phyloP scores from a whole-genome alignment of 768 basidiomycete genomes.

The Tricholoma saponaceum region DNA sequence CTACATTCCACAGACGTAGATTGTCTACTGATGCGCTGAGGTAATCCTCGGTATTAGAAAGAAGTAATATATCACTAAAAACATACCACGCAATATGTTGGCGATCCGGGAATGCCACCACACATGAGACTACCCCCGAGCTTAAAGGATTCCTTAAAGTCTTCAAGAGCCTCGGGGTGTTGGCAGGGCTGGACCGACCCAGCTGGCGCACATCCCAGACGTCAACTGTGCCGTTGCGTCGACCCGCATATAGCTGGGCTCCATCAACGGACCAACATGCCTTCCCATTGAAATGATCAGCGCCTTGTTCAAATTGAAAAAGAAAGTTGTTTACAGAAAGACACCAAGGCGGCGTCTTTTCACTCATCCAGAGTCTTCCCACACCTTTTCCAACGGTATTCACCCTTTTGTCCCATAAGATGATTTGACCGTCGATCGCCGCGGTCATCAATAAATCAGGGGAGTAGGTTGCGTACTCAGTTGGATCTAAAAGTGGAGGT shows the following conservation, averaged over 20 bases:
- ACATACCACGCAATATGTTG: constrained; percentile 85
- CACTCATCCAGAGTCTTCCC: constrained; percentile 83
- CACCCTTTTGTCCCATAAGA: constrained; percentile 86
- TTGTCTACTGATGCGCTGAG: constrained; percentile 88
- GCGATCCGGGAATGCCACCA: constrained; percentile 90
- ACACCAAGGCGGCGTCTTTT: constrained; percentile 95
- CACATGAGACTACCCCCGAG: constrained; percentile 89
- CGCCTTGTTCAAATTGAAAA: neutral
- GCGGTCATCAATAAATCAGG: constrained; percentile 84
- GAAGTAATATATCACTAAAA: constrained; percentile 4
- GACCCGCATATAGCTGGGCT: constrained; percentile 82
- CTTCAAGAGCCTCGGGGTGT: constrained; percentile 75
- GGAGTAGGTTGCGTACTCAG: constrained; percentile 62
- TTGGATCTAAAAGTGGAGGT: constrained; percentile 65
- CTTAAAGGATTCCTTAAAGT: constrained; percentile 83
- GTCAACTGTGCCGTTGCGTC: constrained; percentile 87
- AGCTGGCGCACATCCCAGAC: constrained; percentile 91
- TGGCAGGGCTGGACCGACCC: constrained; percentile 55
- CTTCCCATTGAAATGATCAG: constrained; percentile 35
- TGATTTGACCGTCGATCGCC: constrained; percentile 87
- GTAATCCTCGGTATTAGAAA: constrained; percentile 6
- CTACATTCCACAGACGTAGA: constrained; percentile 89
- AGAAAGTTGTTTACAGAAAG: constrained; percentile 62
- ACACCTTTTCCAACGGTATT: constrained; percentile 64
- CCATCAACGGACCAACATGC: constrained; percentile 94